phyloP scores from a whole-genome alignment of 108 stramenopile genomes.

The Mediolabrus comicus region DNA sequence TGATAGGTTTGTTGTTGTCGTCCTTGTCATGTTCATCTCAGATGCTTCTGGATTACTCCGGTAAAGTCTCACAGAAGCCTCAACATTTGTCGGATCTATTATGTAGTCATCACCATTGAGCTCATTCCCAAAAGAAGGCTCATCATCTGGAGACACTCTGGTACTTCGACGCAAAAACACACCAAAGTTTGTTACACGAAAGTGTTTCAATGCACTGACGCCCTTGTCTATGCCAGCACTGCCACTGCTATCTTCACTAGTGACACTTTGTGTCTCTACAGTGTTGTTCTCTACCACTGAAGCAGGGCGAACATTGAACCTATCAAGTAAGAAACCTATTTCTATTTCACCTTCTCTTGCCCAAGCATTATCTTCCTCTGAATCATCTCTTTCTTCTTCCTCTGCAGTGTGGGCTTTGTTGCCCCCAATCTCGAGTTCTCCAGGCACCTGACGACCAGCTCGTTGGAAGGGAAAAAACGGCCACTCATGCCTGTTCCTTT shows the following conservation, averaged over 20 bases:
- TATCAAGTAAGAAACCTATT: constrained; percentile 28
- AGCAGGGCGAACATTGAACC: constrained; percentile 30
- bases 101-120: constrained; percentile 29
- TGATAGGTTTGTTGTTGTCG: neutral
- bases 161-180: constrained; percentile 33
- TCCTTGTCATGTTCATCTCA: neutral
- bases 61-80: constrained; percentile 17
- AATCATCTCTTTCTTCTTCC: neutral
- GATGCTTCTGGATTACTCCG: constrained; percentile 10
- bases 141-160: neutral
- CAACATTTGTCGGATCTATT: constrained; percentile 21
- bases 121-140: constrained; percentile 6
- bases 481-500: neutral
- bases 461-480: neutral
- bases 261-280: neutral
- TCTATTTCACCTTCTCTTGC: constrained; percentile 30
- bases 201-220: constrained; percentile 18
- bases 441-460: neutral
- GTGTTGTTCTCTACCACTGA: neutral
- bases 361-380: constrained; percentile 19
- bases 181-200: constrained; percentile 6
- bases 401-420: neutral
- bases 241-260: neutral
- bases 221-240: constrained; percentile 1
- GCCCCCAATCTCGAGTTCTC: neutral